Evolutionary conservation across 2,329 filamentous ascomycete species (phyloP), one percentile per base, ranked within the genome.

Genomic region (Aspergillus sclerotialis): DNA sequence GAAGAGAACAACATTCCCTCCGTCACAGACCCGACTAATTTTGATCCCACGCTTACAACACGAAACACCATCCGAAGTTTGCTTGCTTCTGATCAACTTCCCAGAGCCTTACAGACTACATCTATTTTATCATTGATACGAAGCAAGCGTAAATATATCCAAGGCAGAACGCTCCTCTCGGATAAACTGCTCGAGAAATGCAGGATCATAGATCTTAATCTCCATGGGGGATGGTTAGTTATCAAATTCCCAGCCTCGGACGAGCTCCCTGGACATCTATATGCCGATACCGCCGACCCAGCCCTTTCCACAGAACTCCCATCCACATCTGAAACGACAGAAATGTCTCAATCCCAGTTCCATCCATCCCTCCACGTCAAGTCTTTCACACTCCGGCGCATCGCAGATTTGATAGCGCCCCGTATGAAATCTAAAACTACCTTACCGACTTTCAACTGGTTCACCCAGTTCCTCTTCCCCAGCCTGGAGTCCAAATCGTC

Each of bases 21-120:
- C 83, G 84, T 87, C 43, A 85, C 92, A 55, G 92, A 98, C 55
- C 65, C 69, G 27, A 95, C 89, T 2, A 98, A 98, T 52, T 60
- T 69, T 11, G 83, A 95, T 49, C 72, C 69, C 7, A 87, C 80
- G 0, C 63, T 93, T 38, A 94, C 92, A 0, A 63, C 72, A 28
- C 76, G 92, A 24, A 98, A 98, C 51, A 80, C 90, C 0, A 69
- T 95, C 24, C 77, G 90, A 19, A 66, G 82, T 55, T 57, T 94
- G 28, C 69, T 76, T 13, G 63, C 68, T 16, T 61, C 72, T 4
- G 62, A 80, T 38, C 52, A 58, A 3, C 64, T 96, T 4, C 90
- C 92, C 0, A 57, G 56, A 7, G 86, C 88, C 0, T 63, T 96
- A 2, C 76, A 76, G 40, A 78, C 79, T 35, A 64, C 72, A 0